phyloP scores from a whole-genome alignment of 352 stramenopile genomes.

The Phytophthora tentaculata region DNA sequence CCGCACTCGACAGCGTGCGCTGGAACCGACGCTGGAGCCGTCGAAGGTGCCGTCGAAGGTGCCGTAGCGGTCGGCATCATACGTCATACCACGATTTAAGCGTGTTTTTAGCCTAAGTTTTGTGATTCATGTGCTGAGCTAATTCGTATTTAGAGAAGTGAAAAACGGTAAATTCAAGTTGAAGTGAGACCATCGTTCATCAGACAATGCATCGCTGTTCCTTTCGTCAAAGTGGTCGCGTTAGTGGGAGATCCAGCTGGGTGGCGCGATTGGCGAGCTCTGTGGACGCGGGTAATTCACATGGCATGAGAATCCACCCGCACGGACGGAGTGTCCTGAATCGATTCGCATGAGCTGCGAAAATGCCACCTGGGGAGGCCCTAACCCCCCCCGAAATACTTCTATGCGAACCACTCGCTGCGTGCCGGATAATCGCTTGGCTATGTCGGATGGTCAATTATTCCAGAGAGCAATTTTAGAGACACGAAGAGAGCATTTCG shows the following conservation, averaged over 20 bases:
- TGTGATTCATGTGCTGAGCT: conserved; percentile 11
- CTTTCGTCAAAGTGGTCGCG: too few relatives aligned
- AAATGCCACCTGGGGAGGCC: conserved; percentile 18
- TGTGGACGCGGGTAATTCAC: neutral
- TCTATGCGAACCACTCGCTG: neutral
- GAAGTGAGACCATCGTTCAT: conserved; percentile 2
- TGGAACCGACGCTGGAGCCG: conserved; percentile 4
- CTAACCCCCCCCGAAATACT: conserved; percentile 1
- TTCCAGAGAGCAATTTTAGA: conserved; percentile 4
- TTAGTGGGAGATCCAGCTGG: neutral
- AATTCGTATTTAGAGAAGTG: conserved; percentile 12
- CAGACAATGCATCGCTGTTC: too few relatives aligned
- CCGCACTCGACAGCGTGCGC: conserved; percentile 15
- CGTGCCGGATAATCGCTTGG: conserved; percentile 16
- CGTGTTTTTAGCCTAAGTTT: too few relatives aligned
- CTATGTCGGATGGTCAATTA: conserved; percentile 16
- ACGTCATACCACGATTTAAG: conserved; percentile 17
- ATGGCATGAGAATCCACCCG: conserved; percentile 18
- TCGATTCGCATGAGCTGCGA: conserved; percentile 18
- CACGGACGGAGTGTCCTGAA: neutral
- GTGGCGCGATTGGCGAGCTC: neutral
- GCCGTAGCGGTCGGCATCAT: conserved; percentile 17
- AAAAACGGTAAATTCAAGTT: neutral
- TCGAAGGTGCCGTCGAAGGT: conserved; percentile 12
- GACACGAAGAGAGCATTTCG: conserved; percentile 9